Evolutionary conservation across 1,139 yeast genomes (phyloP).

Genomic region (Spathaspora jeffriesii): DNA sequence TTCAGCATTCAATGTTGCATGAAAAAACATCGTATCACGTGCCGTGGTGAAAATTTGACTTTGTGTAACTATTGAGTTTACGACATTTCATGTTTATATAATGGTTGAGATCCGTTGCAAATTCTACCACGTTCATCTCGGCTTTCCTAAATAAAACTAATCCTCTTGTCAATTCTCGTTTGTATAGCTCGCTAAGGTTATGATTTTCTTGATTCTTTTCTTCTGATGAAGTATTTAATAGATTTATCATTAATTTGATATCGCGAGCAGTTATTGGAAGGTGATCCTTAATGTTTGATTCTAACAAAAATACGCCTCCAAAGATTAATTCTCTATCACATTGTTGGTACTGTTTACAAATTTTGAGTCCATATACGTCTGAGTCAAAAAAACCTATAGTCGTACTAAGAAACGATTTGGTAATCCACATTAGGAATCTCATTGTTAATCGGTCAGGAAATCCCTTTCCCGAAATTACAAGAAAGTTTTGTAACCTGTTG

Average conservation of each 20-base stretch:
- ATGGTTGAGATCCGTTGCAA: slow-evolving; percentile 12
- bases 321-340: slow-evolving; percentile 11
- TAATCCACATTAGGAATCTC: slow-evolving; percentile 17
- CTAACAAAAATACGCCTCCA: slow-evolving; percentile 37
- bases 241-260: slow-evolving; percentile 27
- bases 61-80: neutral
- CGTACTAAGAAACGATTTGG: slow-evolving; percentile 20
- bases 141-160: slow-evolving; percentile 54
- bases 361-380: slow-evolving; percentile 72
- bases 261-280: slow-evolving; percentile 35
- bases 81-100: neutral
- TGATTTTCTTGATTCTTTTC: slow-evolving; percentile 7
- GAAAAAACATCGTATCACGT: neutral
- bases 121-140: slow-evolving; percentile 48
- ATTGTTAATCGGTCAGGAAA: slow-evolving; percentile 49
- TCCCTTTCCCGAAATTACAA: slow-evolving; percentile 67
- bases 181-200: slow-evolving; percentile 18
- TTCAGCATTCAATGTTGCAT: slow-evolving; percentile 1
- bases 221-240: slow-evolving; percentile 16
- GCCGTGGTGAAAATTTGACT: neutral
- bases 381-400: slow-evolving; percentile 43
- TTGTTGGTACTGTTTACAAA: slow-evolving; percentile 38
- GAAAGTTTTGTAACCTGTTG: slow-evolving; percentile 11
- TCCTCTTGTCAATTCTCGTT: slow-evolving; percentile 54
- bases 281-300: slow-evolving; percentile 33